Evolutionary conservation across 352 stramenopile genomes (phyloP).

Genomic region (Plasmopara viticola): DNA sequence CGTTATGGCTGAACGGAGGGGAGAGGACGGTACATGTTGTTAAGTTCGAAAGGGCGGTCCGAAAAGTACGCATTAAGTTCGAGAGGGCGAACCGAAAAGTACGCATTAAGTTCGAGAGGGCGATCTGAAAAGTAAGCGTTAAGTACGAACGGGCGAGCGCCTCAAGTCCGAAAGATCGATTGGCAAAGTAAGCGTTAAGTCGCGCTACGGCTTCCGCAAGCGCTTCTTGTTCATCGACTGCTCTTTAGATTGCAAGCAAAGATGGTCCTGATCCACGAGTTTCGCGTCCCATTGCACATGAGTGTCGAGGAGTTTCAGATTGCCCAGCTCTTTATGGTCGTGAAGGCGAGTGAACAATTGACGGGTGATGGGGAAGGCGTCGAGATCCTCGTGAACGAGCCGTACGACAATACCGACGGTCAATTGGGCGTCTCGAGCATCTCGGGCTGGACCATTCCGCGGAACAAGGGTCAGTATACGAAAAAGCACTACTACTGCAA

Average conservation of each 20-base stretch:
- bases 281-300: conserved; percentile 84
- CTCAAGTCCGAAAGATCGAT: too few relatives aligned
- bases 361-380: conserved; percentile 80
- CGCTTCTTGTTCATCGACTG: not conserved
- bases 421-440: conserved; percentile 68
- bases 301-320: conserved; percentile 82
- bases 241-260: not conserved
- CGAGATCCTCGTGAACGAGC: conserved; percentile 84
- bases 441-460: conserved; percentile 63
- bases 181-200: too few relatives aligned
- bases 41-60: too few relatives aligned
- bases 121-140: not conserved
- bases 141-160: not conserved
- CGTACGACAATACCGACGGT: conserved; percentile 80
- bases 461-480: conserved; percentile 82
- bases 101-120: not conserved
- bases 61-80: not conserved
- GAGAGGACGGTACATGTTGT: not conserved
- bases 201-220: too few relatives aligned
- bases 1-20: not conserved
- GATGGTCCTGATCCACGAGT: conserved; percentile 86
- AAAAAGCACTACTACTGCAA: conserved; percentile 87
- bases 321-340: conserved; percentile 84
- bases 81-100: not conserved
- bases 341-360: conserved; percentile 80